Base-by-base conservation (phyloP, 2,329 filamentous ascomycete species). In the Aspergillus tanneri region DNA sequence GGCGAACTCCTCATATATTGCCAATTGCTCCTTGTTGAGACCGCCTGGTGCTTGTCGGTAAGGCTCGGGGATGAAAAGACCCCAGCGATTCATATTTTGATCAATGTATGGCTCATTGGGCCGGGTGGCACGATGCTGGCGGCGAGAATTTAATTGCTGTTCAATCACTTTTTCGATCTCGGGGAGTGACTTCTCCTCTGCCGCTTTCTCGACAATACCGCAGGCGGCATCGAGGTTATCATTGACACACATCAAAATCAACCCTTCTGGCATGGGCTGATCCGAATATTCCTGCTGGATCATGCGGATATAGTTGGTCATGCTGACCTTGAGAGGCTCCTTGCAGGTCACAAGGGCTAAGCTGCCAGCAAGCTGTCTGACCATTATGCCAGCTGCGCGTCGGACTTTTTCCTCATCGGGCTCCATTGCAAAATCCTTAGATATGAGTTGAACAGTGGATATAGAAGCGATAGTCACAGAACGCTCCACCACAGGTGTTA, bases 391-490 rank as follows among this genome's bases (percentile, higher is more conserved):
- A 3, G 93, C 92, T 24, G 91, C 88, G 42, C 85, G 87, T 43
- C 90, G 86, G 45, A 97, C 80, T 53, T 89, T 87, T 56, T 88
- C 88, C 71, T 95, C 89, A 62, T 96, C 90, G 2, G 86, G 83
- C 64, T 99, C 95, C 45, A 91, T 95, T 0, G 89, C 87, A 65
- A 97, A 99, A 67, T 99, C 93, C 67, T 99, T 99, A 59, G 88
- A 85, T 34, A 99, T 88, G 72, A 99, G 88, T 69, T 97, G 90
- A 52, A 90, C 87, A 0, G 95, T 96, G 2, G 92, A 95, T 51
- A 99, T 97, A 1, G 92, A 92, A 37, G 93, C 93, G 66, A 99
- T 99, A 0, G 95, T 97, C 30, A 99, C 92, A 2, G 93, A 99
- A 46, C 93, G 83, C 68, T 99, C 95, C 11, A 99, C 95, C 1